Evolutionary conservation across 257 asterid genomes (phyloP).

Genomic region (Gentiana dahurica): DNA sequence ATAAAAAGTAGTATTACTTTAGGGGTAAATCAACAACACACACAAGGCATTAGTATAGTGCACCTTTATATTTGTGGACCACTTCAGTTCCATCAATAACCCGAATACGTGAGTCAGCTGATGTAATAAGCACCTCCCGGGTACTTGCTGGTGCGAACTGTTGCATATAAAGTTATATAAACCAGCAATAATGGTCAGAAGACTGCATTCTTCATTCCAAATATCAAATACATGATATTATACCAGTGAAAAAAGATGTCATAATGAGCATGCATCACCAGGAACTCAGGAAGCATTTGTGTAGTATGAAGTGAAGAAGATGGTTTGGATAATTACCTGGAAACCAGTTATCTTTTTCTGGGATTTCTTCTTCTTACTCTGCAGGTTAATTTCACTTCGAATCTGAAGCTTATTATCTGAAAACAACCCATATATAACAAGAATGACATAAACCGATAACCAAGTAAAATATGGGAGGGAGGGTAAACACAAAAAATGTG

Average conservation of each 20-base stretch:
- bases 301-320: background rate
- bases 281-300: background rate
- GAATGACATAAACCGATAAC: slow-evolving; percentile 10
- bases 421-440: slow-evolving; percentile 7
- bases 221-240: background rate
- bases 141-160: slow-evolving; percentile 97
- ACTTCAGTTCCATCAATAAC: slow-evolving; percentile 79
- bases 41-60: background rate
- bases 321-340: slow-evolving; percentile 43
- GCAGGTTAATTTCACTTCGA: slow-evolving; percentile 70
- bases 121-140: slow-evolving; percentile 84
- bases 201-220: background rate
- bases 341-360: slow-evolving; percentile 97
- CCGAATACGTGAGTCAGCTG: slow-evolving; percentile 92
- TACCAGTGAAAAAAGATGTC: no score
- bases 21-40: background rate
- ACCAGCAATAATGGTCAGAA: slow-evolving; percentile 17
- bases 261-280: background rate
- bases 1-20: no score
- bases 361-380: slow-evolving; percentile 86
- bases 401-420: slow-evolving; percentile 79
- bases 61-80: slow-evolving; percentile 96
- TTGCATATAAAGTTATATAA: slow-evolving; percentile 18
- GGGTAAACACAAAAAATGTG: slow-evolving; percentile 5
- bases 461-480: slow-evolving; percentile 6